Evolutionary conservation across 2,329 filamentous ascomycete species (phyloP).

Genomic region (Ceratocystis destructans): DNA sequence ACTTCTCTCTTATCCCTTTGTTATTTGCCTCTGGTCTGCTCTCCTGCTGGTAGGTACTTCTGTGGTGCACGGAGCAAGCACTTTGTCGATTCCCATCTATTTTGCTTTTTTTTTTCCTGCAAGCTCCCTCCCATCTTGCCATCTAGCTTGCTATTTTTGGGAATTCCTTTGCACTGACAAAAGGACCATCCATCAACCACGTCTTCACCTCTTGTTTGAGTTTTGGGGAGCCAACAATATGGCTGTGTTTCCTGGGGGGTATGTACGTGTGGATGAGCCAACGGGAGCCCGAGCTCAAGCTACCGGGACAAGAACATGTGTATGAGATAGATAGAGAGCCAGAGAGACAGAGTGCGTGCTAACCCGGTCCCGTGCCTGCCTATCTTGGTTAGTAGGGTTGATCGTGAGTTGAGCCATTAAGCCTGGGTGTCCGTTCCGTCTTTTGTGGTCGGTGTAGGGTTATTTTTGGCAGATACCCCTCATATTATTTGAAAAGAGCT

Average conservation of each 20-base stretch:
- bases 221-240: background rate
- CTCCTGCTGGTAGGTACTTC: slow-evolving; percentile 4
- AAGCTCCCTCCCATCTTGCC: background rate
- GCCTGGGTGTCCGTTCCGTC: too few relatives aligned
- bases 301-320: background rate
- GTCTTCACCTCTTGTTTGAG: background rate
- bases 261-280: background rate
- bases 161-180: background rate
- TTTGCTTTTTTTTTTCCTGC: background rate
- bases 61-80: slow-evolving; percentile 2
- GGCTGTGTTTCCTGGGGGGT: too few relatives aligned
- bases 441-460: background rate
- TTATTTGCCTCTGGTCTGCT: slow-evolving; percentile 3
- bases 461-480: background rate
- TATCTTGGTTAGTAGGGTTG: too few relatives aligned
- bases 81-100: background rate
- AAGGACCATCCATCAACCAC: background rate
- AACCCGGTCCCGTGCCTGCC: too few relatives aligned
- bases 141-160: slow-evolving; percentile 1
- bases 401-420: too few relatives aligned
- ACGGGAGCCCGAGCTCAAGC: background rate
- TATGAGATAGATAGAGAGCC: background rate
- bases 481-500: background rate
- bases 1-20: background rate
- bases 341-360: background rate